Base-by-base conservation (phyloP, 163 green algal genomes). In the Scenedesmus sp. region DNA sequence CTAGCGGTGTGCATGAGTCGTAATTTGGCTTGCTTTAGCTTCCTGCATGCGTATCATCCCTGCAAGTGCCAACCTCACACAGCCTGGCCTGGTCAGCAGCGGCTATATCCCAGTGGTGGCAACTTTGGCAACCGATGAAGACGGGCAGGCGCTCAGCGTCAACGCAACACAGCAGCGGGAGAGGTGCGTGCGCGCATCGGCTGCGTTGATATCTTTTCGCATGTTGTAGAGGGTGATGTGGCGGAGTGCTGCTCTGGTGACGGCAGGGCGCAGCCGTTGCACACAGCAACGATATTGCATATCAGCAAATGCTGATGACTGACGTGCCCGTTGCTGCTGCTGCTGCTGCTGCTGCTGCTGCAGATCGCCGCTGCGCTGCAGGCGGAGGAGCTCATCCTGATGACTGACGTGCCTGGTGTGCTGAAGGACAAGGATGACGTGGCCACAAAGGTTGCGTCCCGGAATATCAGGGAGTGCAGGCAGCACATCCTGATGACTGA, bases 331-430 rank as follows among this genome's bases (percentile, higher is more conserved):
- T 3, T 26, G 66, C 66, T 74, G 66, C 66, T 74, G 66, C 15
- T 18, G 66, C 66, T 5, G 9, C 7, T 73, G 62, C 62, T 73
- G 62, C 62, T 73, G 62, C 62, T 73, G 62, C 62, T 73, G 7
- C 93, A 98, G 96, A 98, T 99, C 88, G 98, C 98, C 2, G 98
- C 97, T 4, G 95, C 97, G 1, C 94, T 99, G 77, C 92, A 96
- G 67, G 98, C 98, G 0, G 98, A 99, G 96, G 99, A 99, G 96
- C 97, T 99, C 7, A 98, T 99, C 83, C 96, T 99, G 74, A 99
- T 99, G 98, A 99, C 98, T 23, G 98, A 99, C 92, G 98, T 99
- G 87, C 96, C 98, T 2, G 98, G 98, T 2, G 97, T 99, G 88
- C 95, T 99, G 95, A 94, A 93, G 3, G 96, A 99, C 94, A 99